Base-by-base conservation (phyloP, 1,284 basidiomycete genomes). In the Coriolopsis trogii region DNA sequence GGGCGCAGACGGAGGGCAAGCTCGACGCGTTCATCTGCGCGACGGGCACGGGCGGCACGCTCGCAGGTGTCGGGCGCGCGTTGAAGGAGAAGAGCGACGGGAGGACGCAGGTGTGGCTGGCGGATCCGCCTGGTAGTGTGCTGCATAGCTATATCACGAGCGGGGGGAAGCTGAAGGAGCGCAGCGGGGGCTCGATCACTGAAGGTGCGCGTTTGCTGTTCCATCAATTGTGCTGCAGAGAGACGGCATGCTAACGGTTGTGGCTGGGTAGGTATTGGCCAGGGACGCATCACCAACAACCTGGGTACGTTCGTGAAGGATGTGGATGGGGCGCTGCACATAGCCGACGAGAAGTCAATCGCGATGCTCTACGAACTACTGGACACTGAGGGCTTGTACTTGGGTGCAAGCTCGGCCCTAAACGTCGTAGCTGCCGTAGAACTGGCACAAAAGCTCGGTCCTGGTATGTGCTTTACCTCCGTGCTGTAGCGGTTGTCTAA, bases 271-370 rank as follows among this genome's bases (percentile, higher is more conserved):
- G 91, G 95, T 40, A 98, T 99, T 63, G 97, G 97, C 59, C 97
- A 99, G 72, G 96, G 96, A 20, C 88, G 96, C 55, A 82, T 99
- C 45, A 99, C 96, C n/a, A 80, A 92, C 64, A 99, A 99, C 72
- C 75, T 99, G 60, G 87, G 77, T 36, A 93, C 88, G 0, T 91
- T 98, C 68, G 78, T 98, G 36, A 77, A 85, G 12, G 75, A 93
- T 41, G 59, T 99, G 30, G 82, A 88, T 48, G 93, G 93, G 23
- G 91, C 94, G 13, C 75, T 98, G 59, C 87, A 85, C 62, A 88
- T 99, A 39, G 79, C 93, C 5, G 97, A 99, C 67, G 84, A 87
- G 64, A 90, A 96, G 67, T 89, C 91, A 21, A 94, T 99, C 65
- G 79, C 78, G 36, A 98, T 98, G 94, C 75, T 99, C 40, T 99